Percentiles rank a stretch among this genome's conserved stretches.
Conservation (phyloP, 2,329 filamentous ascomycete genomes). For the Colletotrichum australisinense region DNA sequence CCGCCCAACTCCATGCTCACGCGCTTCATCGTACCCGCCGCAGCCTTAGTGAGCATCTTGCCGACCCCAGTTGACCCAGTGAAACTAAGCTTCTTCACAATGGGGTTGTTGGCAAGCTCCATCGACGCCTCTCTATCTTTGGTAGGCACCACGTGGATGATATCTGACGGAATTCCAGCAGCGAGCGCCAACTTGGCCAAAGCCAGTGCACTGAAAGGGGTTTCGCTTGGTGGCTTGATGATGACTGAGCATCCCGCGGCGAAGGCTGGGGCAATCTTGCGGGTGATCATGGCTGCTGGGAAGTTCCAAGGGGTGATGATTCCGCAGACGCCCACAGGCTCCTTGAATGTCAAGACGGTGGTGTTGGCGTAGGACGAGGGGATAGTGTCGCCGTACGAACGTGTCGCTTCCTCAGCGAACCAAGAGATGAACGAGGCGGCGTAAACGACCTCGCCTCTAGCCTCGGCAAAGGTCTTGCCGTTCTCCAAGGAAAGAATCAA, state of each 20-base stretch:
- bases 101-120: constrained; percentile 43
- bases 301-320: constrained; percentile 78
- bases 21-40: constrained; percentile 77
- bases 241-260: constrained; percentile 79
- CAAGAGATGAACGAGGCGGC: constrained; percentile 65
- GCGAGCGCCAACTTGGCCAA: constrained; percentile 72
- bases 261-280: constrained; percentile 61
- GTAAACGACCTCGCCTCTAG: constrained; percentile 66
- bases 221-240: constrained; percentile 77
- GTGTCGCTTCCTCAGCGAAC: constrained; percentile 65
- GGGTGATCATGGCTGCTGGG: constrained; percentile 61
- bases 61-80: constrained; percentile 68
- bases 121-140: constrained; percentile 37
- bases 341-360: constrained; percentile 70
- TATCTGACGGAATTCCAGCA: constrained; percentile 75
- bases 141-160: constrained; percentile 56
- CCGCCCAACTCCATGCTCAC: constrained; percentile 80
- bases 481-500: constrained; percentile 59
- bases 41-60: constrained; percentile 74
- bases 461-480: constrained; percentile 66
- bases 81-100: constrained; percentile 78
- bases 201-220: constrained; percentile 75
- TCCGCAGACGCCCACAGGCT: constrained; percentile 76
- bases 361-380: constrained; percentile 61
- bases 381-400: constrained; percentile 65